A percentile compares a stretch with the other conserved stretches of the same genome.
Evolutionary conservation across 352 stramenopile species (phyloP).

Genomic region (Albugo candida): DNA sequence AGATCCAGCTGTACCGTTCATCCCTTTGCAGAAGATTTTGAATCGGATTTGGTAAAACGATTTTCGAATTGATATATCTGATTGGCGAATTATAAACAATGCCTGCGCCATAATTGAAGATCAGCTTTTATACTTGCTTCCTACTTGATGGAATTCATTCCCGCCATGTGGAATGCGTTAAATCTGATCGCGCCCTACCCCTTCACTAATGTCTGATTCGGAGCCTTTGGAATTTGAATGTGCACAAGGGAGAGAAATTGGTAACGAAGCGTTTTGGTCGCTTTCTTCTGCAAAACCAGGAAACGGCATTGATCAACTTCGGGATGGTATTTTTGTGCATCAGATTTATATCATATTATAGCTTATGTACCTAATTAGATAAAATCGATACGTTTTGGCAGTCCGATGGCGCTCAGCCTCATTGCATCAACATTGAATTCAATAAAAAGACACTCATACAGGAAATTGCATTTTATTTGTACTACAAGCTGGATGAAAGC

Average conservation of each 20-base stretch:
- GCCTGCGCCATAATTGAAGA: too few species aligned
- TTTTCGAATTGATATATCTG: too few species aligned
- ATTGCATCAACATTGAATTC: constrained; percentile 97
- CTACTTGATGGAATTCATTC: too few species aligned
- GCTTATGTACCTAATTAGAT: constrained; percentile 19
- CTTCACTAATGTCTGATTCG: too few species aligned
- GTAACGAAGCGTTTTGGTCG: constrained; percentile 86
- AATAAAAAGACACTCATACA: constrained; percentile 84
- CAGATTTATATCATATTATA: background rate
- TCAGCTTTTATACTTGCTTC: too few species aligned
- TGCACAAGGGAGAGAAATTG: constrained; percentile 32
- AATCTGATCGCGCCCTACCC: too few species aligned
- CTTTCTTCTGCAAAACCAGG: constrained; percentile 93
- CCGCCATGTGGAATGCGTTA: too few species aligned
- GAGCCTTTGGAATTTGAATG: background rate
- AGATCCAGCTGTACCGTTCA: too few species aligned
- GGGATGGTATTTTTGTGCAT: constrained; percentile 54
- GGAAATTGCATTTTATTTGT: constrained; percentile 91
- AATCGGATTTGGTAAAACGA: too few species aligned
- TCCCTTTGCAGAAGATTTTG: too few species aligned
- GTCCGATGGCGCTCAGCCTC: constrained; percentile 83
- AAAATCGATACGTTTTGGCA: constrained; percentile 97
- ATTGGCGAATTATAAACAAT: too few species aligned
- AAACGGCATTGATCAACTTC: constrained; percentile 94
- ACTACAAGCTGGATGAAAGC: constrained; percentile 95